Evolutionary conservation across 2,329 filamentous ascomycete species (phyloP).

Genomic region (Colletotrichum paranaense): DNA sequence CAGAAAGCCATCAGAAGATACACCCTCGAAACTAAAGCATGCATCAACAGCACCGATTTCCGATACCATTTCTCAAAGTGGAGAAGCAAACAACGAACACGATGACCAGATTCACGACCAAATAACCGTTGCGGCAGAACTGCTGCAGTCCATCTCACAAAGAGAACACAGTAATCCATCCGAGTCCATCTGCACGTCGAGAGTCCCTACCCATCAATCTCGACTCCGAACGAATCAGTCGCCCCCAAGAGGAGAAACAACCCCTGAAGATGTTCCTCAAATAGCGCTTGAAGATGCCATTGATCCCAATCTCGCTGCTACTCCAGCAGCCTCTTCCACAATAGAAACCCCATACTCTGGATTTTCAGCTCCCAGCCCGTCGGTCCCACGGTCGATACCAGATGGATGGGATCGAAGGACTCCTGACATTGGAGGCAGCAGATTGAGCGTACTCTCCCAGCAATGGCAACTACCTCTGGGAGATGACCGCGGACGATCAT

Average conservation of each 20-base stretch:
- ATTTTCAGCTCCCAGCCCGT: neutral
- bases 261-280: neutral
- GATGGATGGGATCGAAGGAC: constrained; percentile 10
- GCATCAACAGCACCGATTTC: too few species aligned
- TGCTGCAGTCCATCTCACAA: neutral
- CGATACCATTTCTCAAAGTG: neutral
- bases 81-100: neutral
- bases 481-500: neutral
- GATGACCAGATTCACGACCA: neutral
- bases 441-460: neutral
- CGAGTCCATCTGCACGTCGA: neutral
- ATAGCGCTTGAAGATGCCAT: neutral
- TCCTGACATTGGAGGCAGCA: neutral
- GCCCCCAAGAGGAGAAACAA: neutral
- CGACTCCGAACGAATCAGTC: too few species aligned
- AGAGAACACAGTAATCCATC: neutral
- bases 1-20: neutral
- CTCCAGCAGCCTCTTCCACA: neutral
- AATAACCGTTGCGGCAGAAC: neutral
- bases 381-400: constrained; percentile 3
- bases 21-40: neutral
- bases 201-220: neutral
- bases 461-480: neutral
- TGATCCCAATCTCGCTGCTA: neutral
- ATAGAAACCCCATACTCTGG: neutral